Percentiles rank a stretch among this genome's conserved stretches.
phyloP scores from a whole-genome alignment of 257 asterid genomes.

The Rhazya stricta region DNA sequence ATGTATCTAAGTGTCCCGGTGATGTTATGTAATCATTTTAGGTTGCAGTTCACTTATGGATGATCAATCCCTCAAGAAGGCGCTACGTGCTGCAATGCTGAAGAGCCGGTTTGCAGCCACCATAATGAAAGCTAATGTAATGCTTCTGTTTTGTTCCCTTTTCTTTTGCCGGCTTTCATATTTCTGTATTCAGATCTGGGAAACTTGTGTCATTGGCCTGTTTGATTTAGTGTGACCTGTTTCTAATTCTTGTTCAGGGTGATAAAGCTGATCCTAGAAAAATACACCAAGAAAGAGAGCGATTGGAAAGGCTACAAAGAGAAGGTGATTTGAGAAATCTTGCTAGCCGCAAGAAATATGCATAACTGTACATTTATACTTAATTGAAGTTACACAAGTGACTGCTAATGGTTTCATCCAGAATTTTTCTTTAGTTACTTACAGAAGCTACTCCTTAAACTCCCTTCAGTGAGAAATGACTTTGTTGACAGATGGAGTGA shows the following conservation, averaged over 20 bases:
- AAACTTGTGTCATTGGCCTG: background rate
- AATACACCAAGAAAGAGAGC: slow-evolving; percentile 52
- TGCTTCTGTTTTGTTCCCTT: background rate
- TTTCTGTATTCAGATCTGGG: background rate
- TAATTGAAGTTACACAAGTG: background rate
- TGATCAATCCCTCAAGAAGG: slow-evolving; percentile 58
- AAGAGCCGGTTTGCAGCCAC: slow-evolving; percentile 80
- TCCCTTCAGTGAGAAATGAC: background rate
- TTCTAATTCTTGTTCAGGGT: slow-evolving; percentile 28
- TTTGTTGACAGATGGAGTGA: background rate
- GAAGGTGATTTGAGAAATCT: slow-evolving; percentile 37
- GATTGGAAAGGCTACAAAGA: slow-evolving; percentile 49
- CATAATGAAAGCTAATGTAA: slow-evolving; percentile 48
- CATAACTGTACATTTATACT: background rate
- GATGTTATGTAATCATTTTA: slow-evolving; percentile 13
- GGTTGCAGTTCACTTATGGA: slow-evolving; percentile 34
- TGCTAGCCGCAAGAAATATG: background rate
- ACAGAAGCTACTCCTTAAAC: background rate
- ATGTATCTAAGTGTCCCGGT: slow-evolving; percentile 11
- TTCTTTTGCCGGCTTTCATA: background rate
- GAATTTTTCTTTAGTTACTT: background rate
- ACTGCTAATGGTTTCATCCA: background rate
- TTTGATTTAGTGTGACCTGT: background rate
- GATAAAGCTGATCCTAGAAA: slow-evolving; percentile 37
- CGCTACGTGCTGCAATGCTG: slow-evolving; percentile 72